Evolutionary conservation across 1,284 basidiomycete species (phyloP), one percentile per base, ranked within the genome.

Genomic region (Calocybe gambosa): DNA sequence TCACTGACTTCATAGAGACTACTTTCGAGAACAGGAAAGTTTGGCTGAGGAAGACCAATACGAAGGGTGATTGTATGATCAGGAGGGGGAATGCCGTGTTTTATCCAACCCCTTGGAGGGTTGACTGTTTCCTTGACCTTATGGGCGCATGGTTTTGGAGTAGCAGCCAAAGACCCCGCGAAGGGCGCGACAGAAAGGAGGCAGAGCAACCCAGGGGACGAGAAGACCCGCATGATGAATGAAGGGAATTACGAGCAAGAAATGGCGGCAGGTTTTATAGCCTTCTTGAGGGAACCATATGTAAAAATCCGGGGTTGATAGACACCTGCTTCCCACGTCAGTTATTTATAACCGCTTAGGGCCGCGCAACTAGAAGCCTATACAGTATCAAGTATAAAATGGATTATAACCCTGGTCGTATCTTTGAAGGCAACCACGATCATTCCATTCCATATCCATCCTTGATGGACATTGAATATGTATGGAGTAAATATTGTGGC

Each of bases 1-100:
- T 81, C 74, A 62, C 83, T 85, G 26, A 87, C 70, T 62, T 86
- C 78, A 58, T 73, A 78, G 6, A 89, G 68, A 45, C 80, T 76
- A 39, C 71, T 56, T 58, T 88, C 78, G 51, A 89, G 65, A 35
- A 64, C 59, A 23, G 63, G 48, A 55, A 88, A 82, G 53, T 81
- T 73, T 15, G 74, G 68, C 58, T 87, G 85, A 10, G 74, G 73
- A 13, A 90, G 73, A n/a, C 73, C 81, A 49, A 87, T 80, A 43
- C 78, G 76, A 45, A 84, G 73, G 42, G 66, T 65, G 49, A 85
- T 74, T 39, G 59, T 61, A 51, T 77, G 72, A 55, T 73, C 64
- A 5, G 73, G 56, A 13, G 73, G 69, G 7, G 79, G 71, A 9
- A 61, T 56, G 26, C 62, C 58, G 21, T 70, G 58, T 47, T 68